phyloP scores from a whole-genome alignment of 352 stramenopile genomes.

The Phytophthora cactorum region DNA sequence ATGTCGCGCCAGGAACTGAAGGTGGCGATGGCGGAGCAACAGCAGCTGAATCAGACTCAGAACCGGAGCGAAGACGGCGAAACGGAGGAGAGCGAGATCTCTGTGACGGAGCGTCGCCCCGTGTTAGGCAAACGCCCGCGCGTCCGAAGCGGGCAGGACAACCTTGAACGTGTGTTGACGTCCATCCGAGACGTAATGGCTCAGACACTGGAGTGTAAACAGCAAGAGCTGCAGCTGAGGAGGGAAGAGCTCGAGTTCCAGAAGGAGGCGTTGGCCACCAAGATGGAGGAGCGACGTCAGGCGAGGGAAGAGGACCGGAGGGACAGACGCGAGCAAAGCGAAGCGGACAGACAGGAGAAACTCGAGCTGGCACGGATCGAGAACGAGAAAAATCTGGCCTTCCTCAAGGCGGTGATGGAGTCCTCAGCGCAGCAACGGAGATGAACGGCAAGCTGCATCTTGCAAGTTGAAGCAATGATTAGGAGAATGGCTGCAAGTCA shows the following conservation, averaged over 20 bases:
- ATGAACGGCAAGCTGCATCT: slow-evolving; percentile 5
- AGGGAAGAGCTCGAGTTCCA: slow-evolving; percentile 35
- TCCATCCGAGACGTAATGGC: slow-evolving; percentile 28
- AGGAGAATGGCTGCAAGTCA: no score
- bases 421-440: slow-evolving; percentile 26
- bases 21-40: background rate
- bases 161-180: slow-evolving; percentile 20
- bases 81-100: background rate
- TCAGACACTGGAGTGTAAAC: slow-evolving; percentile 21
- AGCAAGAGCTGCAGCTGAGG: slow-evolving; percentile 32
- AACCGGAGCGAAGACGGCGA: slow-evolving; percentile 1
- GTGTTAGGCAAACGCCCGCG: slow-evolving; percentile 31
- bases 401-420: slow-evolving; percentile 41
- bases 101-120: slow-evolving; percentile 6
- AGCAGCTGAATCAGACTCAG: background rate
- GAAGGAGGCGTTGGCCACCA: slow-evolving; percentile 30
- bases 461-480: background rate
- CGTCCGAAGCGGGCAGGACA: background rate
- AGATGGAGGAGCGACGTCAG: slow-evolving; percentile 33
- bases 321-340: slow-evolving; percentile 29
- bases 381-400: slow-evolving; percentile 43
- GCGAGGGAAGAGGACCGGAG: slow-evolving; percentile 31
- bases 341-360: slow-evolving; percentile 33
- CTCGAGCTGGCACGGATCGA: slow-evolving; percentile 39
- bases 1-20: slow-evolving; percentile 17